Base-by-base conservation (phyloP, 345 rosid species). In the Aurinia saxatilis region DNA sequence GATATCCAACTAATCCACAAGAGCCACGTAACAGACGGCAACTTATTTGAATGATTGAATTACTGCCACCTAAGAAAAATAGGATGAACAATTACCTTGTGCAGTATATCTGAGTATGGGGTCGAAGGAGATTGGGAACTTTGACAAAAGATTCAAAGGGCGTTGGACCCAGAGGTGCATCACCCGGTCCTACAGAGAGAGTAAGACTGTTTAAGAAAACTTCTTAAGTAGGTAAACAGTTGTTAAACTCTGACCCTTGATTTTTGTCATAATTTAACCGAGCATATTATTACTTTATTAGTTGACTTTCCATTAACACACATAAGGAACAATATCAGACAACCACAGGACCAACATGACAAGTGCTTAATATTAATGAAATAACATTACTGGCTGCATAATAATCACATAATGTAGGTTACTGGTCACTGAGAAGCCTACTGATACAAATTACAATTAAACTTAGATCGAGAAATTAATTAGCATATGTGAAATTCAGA, bases 81-180 rank as follows among this genome's bases (percentile, higher is more conserved):
- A 39, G 45, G 34, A 45, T 46, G 15, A 60, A 49, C 60, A 58
- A 34, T 66, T 81, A 92, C 99, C 97, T 93, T 48, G 91, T 90
- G 75, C 98, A 92, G 67, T 83, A 92, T 63, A 92, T 84, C 68
- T 90, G 97, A 51, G 96, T 87, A 72, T 85, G 95, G 15, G 95
- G 99, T 12, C 97, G 88, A 27, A 93, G 72, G 65, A 85, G 91
- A 63, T 81, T 89, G 33, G 99, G 96, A 77, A 93, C 99, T 84
- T 90, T 90, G 63, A 89, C 81, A 78, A 93, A 93, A 70, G 97
- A 85, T 75, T 85, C 97, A 18, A 93, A 87, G 67, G 88, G 84
- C 31, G 83, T 79, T 67, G 97, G 90, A 47, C 86, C 97, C 67
- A 93, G 90, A 59, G 99, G 99, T 33, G 88, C 84, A 63, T 93